These are phyloP conservation scores for Coemansia sp. DNA, from an alignment of 192 early-diverging fungal genomes.

Conservation along the genomic window DNA sequence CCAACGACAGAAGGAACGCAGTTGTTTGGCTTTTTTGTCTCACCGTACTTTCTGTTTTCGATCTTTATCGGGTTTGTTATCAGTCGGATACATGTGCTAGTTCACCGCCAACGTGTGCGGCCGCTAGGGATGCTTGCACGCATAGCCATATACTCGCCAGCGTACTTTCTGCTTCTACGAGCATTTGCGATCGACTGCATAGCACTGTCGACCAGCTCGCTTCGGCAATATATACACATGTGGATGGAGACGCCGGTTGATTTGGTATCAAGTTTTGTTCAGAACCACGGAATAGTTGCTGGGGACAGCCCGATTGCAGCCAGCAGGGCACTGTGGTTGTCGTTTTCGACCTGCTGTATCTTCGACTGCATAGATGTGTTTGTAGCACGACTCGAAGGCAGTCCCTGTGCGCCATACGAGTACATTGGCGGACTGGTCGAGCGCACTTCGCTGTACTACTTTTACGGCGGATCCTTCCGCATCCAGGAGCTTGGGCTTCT, in stretches of 20 bases:
- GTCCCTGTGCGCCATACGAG: conserved; percentile 52
- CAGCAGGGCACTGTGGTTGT: conserved; percentile 34
- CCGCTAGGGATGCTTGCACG: conserved; percentile 26
- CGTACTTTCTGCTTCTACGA: conserved; percentile 23
- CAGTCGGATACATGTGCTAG: conserved; percentile 51
- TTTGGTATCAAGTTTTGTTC: conserved; percentile 10
- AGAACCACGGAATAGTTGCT: conserved; percentile 13
- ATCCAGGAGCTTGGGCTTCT: conserved; percentile 50
- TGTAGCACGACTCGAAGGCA: conserved; percentile 53
- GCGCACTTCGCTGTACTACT: conserved; percentile 52
- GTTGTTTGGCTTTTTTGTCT: conserved; percentile 48
- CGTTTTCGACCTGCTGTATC: conserved; percentile 31
- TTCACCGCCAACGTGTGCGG: conserved; percentile 45
- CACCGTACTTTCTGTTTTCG: conserved; percentile 47
- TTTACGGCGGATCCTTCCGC: conserved; percentile 45
- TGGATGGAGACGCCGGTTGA: conserved; percentile 36
- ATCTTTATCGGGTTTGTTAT: conserved; percentile 38
- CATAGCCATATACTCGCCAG: conserved; percentile 36
- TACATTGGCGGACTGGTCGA: conserved; percentile 47
- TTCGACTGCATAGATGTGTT: conserved; percentile 55
- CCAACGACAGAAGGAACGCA: conserved; percentile 22
- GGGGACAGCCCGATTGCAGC: not conserved
- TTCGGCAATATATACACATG: not conserved
- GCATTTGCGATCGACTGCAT: conserved; percentile 15
- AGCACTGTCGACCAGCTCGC: conserved; percentile 9